Conservation (phyloP, 73 alveolate species). For the Paramecium primaurelia region DNA sequence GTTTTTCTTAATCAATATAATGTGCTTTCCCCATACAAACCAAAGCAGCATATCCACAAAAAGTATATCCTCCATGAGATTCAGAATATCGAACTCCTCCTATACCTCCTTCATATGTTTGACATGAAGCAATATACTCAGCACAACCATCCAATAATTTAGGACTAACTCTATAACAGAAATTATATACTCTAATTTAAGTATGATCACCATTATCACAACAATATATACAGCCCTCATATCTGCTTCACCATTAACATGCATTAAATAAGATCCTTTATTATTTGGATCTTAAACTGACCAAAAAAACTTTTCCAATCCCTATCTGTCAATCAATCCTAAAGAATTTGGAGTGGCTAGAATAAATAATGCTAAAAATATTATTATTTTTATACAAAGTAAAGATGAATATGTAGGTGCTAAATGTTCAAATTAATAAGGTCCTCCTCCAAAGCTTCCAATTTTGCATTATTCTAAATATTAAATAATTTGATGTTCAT, state of each 20-base stretch:
- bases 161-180: neutral
- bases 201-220: constrained; percentile 79
- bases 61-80: constrained; percentile 99
- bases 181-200: constrained; percentile 61
- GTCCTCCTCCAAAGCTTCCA: neutral
- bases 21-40: constrained; percentile 75
- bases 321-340: constrained; percentile 77
- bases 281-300: constrained; percentile 70
- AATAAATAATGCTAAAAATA: neutral
- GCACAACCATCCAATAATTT: constrained; percentile 85
- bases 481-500: neutral
- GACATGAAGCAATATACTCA: constrained; percentile 86
- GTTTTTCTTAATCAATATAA: constrained; percentile 75
- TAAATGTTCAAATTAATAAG: neutral
- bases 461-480: neutral
- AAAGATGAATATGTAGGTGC: neutral
- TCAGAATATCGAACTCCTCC: constrained; percentile 96
- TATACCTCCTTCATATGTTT: constrained; percentile 98
- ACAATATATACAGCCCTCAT: constrained; percentile 96
- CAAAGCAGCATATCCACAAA: constrained; percentile 95
- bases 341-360: neutral
- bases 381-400: neutral
- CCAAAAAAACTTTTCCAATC: constrained; percentile 79
- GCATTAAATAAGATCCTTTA: constrained; percentile 86
- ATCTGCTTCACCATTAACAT: constrained; percentile 96